Percentiles rank a stretch among this genome's conserved stretches.
Conservation (phyloP, 164 flowering plant genomes). For the Tinospora cordifolia region DNA sequence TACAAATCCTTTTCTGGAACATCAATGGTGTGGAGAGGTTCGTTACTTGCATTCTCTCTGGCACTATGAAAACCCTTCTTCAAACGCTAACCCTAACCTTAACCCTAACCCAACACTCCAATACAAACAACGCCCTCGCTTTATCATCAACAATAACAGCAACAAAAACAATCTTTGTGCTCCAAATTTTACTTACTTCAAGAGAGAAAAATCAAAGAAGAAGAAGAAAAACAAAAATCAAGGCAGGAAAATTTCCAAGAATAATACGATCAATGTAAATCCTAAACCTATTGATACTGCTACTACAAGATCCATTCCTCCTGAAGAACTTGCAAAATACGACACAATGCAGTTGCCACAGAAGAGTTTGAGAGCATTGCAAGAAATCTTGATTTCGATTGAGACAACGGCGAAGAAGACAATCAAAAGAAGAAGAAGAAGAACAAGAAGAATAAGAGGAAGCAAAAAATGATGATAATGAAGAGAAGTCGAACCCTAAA, state of each 20-base stretch:
- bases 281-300: not conserved
- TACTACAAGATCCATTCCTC: slow-evolving; percentile 14
- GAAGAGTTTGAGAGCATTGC: slow-evolving; percentile 27
- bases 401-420: slow-evolving; percentile 5
- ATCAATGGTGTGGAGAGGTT: slow-evolving; percentile 48
- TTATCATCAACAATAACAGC: too few relatives aligned
- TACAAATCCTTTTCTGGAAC: slow-evolving; percentile 21
- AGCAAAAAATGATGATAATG: too few relatives aligned
- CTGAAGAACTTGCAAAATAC: slow-evolving; percentile 29
- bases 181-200: slow-evolving; percentile 17
- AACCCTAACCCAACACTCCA: slow-evolving; percentile 8
- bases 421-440: too few relatives aligned
- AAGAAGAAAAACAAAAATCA: not conserved
- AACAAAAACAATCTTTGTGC: slow-evolving; percentile 10
- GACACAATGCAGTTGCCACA: slow-evolving; percentile 27
- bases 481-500: too few relatives aligned
- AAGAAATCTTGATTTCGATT: slow-evolving; percentile 5
- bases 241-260: slow-evolving; percentile 3
- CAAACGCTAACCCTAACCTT: slow-evolving; percentile 24
- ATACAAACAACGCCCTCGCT: not conserved
- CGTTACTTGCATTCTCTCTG: slow-evolving; percentile 70
- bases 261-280: not conserved
- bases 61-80: slow-evolving; percentile 52
- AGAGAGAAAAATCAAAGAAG: slow-evolving; percentile 12
- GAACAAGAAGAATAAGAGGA: too few relatives aligned